Evolutionary conservation across 2,329 filamentous ascomycete genomes (phyloP), one percentile per base, ranked within the genome.

Genomic region (Mycogone perniciosa): DNA sequence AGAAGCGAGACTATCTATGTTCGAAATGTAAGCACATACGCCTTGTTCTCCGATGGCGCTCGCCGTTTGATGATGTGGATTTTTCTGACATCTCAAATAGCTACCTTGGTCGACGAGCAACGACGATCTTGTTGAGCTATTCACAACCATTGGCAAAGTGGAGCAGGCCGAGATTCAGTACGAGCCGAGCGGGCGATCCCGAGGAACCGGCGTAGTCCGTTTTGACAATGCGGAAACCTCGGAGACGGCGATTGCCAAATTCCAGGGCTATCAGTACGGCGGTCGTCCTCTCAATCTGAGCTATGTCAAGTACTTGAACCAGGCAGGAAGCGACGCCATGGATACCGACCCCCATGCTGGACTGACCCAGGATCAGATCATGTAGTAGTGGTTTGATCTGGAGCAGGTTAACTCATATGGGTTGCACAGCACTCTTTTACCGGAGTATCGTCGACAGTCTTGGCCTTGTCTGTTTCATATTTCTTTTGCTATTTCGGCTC

Each of bases 81-180:
- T 7, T 33, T 37, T 8, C 13, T 51, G 10, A 47, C 39, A 33
- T 20, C 26, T 26, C 10, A 11, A 37, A 37, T 62, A 96, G 91
- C 82, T 99, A 56, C 93, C 93, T 9, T 99, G 93, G 93, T 97
- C 93, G 30, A 99, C 93, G 11, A 96, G 91, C 75, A 97, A 99
- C 65, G 93, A 99, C 56, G 93, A 99, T 69, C 76, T 99, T 29
- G 83, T 97, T 51, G 93, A 99, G 67, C 80, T 99, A 20, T 99
- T 99, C 76, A 91, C 88, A 13, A 99, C 93, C 8, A 99, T 99
- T 64, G 93, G 93, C 57, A 96, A 96, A 69, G 93, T 99, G 53
- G 90, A 96, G 63, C 90, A 93, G 62, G 93, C 93, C n/a, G 93
- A 99, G 72, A 97, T 99, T 51, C 93, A 99, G 71, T 97, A 99